Conservation (phyloP, 2,329 filamentous ascomycete species). For the Fusarium succisae region DNA sequence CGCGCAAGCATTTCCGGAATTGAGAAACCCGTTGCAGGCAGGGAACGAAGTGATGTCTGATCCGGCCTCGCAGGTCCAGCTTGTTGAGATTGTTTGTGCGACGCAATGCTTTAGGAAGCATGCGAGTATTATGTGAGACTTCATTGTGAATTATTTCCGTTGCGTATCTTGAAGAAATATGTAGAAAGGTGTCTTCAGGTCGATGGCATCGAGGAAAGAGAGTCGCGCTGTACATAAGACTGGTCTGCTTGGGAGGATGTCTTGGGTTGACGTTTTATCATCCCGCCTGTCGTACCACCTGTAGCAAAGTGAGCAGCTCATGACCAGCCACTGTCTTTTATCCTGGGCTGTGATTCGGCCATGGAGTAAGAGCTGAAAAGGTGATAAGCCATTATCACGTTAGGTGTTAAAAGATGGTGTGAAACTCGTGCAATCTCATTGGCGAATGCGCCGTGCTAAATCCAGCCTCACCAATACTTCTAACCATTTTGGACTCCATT, state of each 20-base stretch:
- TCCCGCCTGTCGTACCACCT: background rate
- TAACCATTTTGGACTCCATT: background rate
- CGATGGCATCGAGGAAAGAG: fast-evolving
- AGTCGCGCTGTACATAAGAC: fast-evolving
- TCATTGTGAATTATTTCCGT: background rate
- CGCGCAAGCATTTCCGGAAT: background rate
- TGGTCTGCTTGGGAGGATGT: too few relatives aligned
- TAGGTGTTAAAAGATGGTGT: fast-evolving
- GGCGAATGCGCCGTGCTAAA: background rate
- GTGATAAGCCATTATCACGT: background rate
- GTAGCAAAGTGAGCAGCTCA: background rate
- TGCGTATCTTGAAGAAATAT: too few relatives aligned
- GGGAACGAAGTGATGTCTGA: background rate
- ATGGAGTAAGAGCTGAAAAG: background rate
- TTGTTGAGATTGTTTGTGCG: background rate
- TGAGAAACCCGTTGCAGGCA: background rate
- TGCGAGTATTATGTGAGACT: fast-evolving
- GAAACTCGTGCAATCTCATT: background rate
- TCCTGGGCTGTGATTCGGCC: fast-evolving
- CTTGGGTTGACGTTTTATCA: fast-evolving
- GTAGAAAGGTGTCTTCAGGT: fast-evolving
- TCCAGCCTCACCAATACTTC: background rate
- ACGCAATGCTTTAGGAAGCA: background rate
- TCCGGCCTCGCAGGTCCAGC: background rate
- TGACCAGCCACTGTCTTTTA: fast-evolving